Conservation (phyloP, 495 filamentous ascomycete genomes). For the Aspergillus bertholletiae region DNA sequence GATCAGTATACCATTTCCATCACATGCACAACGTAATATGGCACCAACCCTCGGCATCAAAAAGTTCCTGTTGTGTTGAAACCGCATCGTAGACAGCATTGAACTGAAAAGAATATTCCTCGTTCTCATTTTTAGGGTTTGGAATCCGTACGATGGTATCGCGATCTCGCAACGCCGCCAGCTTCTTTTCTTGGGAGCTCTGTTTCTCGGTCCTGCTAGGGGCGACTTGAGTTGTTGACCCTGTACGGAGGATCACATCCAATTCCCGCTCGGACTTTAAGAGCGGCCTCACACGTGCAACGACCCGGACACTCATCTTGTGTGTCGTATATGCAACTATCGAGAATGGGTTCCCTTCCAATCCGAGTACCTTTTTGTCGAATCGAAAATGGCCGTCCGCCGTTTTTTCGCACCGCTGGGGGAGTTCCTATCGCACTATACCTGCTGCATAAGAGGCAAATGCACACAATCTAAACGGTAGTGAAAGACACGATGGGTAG, state of each 20-base stretch:
- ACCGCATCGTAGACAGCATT: conserved; percentile 83
- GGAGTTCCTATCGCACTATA: background rate
- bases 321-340: background rate
- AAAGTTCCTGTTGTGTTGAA: conserved; percentile 79
- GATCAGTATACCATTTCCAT: conserved; percentile 19
- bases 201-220: conserved; percentile 24
- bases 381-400: background rate
- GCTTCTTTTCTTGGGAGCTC: conserved; percentile 32
- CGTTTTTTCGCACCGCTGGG: background rate
- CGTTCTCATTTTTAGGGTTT: conserved; percentile 86
- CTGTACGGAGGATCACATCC: conserved; percentile 76
- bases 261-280: conserved; percentile 76
- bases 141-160: conserved; percentile 81
- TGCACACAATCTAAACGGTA: background rate
- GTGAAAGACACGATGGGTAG: background rate
- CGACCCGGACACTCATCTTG: conserved; percentile 68
- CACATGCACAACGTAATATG: background rate
- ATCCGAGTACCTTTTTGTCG: background rate
- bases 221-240: conserved; percentile 20
- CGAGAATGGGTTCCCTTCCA: background rate
- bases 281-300: conserved; percentile 85
- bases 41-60: conserved; percentile 76
- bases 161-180: conserved; percentile 49
- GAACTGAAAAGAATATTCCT: conserved; percentile 93
- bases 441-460: background rate